Evolutionary conservation across 148 eudicot species (phyloP), one percentile per base, ranked within the genome.

Genomic region (Suaeda aralocaspica): DNA sequence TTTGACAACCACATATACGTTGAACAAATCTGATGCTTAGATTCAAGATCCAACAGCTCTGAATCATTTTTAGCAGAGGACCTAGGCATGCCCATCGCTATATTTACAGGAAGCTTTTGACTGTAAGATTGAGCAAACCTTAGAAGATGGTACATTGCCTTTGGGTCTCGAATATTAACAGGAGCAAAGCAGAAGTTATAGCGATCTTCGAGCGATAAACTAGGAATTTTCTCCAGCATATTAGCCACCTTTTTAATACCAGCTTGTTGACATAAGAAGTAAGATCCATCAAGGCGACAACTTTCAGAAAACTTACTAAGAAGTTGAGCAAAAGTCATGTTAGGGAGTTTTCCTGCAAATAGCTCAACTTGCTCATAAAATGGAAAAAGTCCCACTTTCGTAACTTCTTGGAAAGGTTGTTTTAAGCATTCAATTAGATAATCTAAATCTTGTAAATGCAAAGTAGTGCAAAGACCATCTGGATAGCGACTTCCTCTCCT

Each of bases 161-260:
- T 93, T 30, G 96, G 98, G 65, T 93, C 98, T 52, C 98, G 80
- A 34, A 93, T 87, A 65, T 93, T 93, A 49, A 88, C 96, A 1
- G 98, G 98, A 50, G 98, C 96, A 85, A 93, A 93, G 81, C 98
- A 93, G 76, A 93, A 93, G 77, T 93, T 85, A 70, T 84, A 93
- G 63, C 98, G 95, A 75, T 93, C 98, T 81, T 88, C 91, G 55
- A 93, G 78, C 11, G 98, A 90, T 49, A 93, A 78, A 58, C 86
- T 89, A 39, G 75, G 85, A 75, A 93, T 84, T 81, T 79, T 93
- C 82, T 90, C 95, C 82, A 93, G 69, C 96, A 90, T 88, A 71
- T 90, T 93, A 79, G 98, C 96, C 62, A 93, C 84, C 70, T 87
- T 93, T 69, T 79, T 88, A 72, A 90, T 79, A 73, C 83, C 83